These are phyloP conservation scores for Apiospora malaysiana DNA, from an alignment of 2,329 filamentous ascomycete genomes.

Conservation along the genomic window DNA sequence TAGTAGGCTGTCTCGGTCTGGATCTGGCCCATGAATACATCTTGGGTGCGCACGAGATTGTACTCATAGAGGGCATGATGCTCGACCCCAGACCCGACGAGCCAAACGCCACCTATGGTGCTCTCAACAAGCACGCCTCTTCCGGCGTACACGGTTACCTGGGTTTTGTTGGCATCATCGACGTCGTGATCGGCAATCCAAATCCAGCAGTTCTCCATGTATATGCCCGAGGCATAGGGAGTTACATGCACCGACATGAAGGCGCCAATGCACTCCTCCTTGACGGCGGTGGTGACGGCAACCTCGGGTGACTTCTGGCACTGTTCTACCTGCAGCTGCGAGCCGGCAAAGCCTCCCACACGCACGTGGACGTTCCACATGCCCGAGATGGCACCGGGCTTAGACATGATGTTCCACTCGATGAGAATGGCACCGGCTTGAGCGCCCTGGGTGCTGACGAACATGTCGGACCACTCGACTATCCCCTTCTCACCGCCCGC, in stretches of 20 bases:
- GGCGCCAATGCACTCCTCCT: conserved; percentile 46
- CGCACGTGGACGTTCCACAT: conserved; percentile 82
- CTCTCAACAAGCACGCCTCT: conserved; percentile 56
- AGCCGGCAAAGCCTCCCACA: conserved; percentile 74
- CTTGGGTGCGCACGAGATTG: conserved; percentile 63
- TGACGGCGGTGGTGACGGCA: conserved; percentile 32
- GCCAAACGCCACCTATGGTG: conserved; percentile 56
- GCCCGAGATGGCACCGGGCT: conserved; percentile 48
- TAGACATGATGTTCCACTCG: conserved; percentile 63
- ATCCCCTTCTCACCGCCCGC: conserved; percentile 58
- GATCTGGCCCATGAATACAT: conserved; percentile 68
- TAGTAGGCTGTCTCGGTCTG: conserved; percentile 77
- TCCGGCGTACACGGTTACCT: conserved; percentile 55
- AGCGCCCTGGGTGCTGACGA: conserved; percentile 64
- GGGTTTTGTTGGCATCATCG: conserved; percentile 50
- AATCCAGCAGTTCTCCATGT: conserved; percentile 53
- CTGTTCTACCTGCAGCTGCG: conserved; percentile 67
- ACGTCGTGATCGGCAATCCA: conserved; percentile 55
- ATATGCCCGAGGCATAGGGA: conserved; percentile 43
- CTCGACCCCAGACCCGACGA: conserved; percentile 69
- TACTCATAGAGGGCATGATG: conserved; percentile 74
- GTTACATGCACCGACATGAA: conserved; percentile 53
- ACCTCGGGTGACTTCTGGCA: conserved; percentile 57
- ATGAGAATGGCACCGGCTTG: conserved; percentile 67
- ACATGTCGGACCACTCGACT: conserved; percentile 68